Base-by-base conservation (phyloP, 208 protist genomes). In the Crithidia bombi region DNA sequence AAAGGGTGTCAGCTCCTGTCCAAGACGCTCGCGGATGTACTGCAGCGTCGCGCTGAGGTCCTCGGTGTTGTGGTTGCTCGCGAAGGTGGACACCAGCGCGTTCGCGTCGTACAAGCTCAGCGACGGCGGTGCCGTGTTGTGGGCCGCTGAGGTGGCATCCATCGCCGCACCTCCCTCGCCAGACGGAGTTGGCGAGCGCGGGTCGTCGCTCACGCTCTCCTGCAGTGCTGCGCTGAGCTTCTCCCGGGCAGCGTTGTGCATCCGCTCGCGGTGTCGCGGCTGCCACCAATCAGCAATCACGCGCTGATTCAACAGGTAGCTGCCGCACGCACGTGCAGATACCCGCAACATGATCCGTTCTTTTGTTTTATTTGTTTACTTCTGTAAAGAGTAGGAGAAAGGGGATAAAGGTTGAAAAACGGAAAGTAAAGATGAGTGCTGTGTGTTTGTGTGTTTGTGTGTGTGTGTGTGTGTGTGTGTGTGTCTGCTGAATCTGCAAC, bases 241-340 rank as follows among this genome's bases (percentile, higher is more conserved):
- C 10, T 65, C 65, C 64, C 81, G 78, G 23, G 88, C 88, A 33
- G 32, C 56, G n/a, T 75, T 46, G 49, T 92, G 86, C 28, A 74
- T 43, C 28, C 93, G 89, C 67, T 93, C 87, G 6, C 91, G 85
- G 54, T 85, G 81, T 55, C 87, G 84, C 5, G 81, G 69, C 71
- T 96, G 91, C 85, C 91, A 93, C 87, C 87, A 94, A 63, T 96
- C 91, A 3, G 79, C 65, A 28, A 91, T 65, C 10, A 94, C 75
- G 58, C 85, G 83, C 52, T 78, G 67, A 38, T 82, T 87, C 19
- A 93, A 64, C 30, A 96, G 30, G 69, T 79, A 94, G 50, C 71
- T 78, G 44, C 85, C 85, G 10, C 47, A 69, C 26, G 69, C 51
- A 9, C 49, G 41, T 25, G 50, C 51, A 11, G 69, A 75, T 14